Conservation (phyloP, 2,329 filamentous ascomycete species). For the Gnomoniopsis sp. region DNA sequence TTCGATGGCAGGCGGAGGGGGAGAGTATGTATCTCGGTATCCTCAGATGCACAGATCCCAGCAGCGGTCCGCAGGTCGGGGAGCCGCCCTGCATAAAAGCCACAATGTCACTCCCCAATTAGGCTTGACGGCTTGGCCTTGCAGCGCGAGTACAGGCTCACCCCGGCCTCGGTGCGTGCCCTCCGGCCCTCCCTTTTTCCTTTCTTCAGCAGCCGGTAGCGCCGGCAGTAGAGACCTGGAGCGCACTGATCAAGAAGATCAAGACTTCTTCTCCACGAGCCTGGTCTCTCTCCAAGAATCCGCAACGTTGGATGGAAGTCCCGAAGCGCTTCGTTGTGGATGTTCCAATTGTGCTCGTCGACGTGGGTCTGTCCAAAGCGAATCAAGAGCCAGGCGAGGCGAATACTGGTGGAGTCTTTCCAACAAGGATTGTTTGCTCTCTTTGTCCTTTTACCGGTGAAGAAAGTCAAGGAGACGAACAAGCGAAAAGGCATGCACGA, state of each 20-base stretch:
- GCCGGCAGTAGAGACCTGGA: not conserved
- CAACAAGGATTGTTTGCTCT: not conserved
- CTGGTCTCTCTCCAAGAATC: not conserved
- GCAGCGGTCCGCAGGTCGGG: not conserved
- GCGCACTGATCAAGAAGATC: not conserved
- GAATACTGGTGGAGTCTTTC: not conserved
- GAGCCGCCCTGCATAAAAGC: not conserved
- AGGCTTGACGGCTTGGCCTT: not conserved
- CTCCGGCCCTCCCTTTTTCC: not conserved
- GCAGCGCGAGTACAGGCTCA: not conserved
- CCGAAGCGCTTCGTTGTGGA: not conserved
- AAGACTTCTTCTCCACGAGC: not conserved
- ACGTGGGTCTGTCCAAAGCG: not conserved
- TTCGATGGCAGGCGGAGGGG: not conserved
- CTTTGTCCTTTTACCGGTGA: not conserved
- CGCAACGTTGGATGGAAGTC: not conserved
- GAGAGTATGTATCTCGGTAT: not conserved
- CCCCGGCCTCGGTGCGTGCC: not conserved
- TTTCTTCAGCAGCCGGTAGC: not conserved
- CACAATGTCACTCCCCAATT: not conserved
- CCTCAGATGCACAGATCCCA: not conserved
- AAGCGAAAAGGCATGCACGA: not conserved
- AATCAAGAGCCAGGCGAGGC: not conserved
- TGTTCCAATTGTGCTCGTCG: not conserved
- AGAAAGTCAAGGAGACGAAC: not conserved